Conservation (phyloP, 176 grass and related monocot genomes). For the Otatea glauca region DNA sequence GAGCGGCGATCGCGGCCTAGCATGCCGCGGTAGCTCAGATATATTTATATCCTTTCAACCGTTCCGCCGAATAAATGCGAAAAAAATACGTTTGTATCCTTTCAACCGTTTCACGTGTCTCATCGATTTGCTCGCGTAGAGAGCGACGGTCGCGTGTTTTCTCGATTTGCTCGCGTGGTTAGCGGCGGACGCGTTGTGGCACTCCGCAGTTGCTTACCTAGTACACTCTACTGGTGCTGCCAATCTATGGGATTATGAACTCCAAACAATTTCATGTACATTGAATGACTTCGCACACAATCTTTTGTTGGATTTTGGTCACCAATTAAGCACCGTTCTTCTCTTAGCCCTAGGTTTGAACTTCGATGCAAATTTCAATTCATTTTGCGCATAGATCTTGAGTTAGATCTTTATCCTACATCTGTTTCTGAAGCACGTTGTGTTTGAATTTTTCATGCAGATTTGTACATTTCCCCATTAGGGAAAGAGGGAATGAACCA, state of each 20-base stretch:
- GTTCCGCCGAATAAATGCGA: no score
- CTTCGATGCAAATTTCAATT: conserved; percentile 37
- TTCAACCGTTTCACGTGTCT: no score
- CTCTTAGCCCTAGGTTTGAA: conserved; percentile 41
- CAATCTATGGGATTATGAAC: neutral
- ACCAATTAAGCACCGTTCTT: neutral
- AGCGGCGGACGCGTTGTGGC: no score
- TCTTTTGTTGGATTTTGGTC: conserved; percentile 29
- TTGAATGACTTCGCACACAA: neutral
- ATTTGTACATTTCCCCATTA: conserved; percentile 55
- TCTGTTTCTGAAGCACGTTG: conserved; percentile 33
- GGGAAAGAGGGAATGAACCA: conserved; percentile 64
- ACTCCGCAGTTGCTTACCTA: no score
- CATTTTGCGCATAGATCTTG: conserved; percentile 41
- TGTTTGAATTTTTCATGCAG: neutral
- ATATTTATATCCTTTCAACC: no score
- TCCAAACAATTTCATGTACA: neutral
- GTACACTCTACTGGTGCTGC: neutral
- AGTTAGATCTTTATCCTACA: conserved; percentile 30
- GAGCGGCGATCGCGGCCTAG: no score
- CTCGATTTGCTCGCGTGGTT: no score
- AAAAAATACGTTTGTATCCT: no score
- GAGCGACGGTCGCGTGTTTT: no score
- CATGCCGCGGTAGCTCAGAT: no score
- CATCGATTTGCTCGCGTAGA: no score